Conservation (phyloP, 306 rosid species). For the Trichosanthes truncata region DNA sequence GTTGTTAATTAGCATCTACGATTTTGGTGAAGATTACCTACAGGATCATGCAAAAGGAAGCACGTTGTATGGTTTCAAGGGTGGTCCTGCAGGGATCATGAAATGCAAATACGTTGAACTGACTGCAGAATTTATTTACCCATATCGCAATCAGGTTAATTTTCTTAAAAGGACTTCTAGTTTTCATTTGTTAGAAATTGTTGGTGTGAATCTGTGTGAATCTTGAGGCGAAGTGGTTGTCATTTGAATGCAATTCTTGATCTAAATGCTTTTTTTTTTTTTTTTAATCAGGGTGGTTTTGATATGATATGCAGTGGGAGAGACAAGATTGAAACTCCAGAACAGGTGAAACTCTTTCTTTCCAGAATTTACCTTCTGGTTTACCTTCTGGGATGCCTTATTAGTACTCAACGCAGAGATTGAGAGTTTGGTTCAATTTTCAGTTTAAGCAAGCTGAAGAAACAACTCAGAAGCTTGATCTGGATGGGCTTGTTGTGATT, state of each 20-base stretch:
- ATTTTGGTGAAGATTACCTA: conserved; percentile 56
- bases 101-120: conserved; percentile 78
- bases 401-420: not conserved
- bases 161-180: not conserved
- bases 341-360: conserved; percentile 41
- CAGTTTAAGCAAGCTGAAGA: conserved; percentile 96
- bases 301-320: conserved; percentile 99
- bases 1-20: not conserved
- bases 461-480: conserved; percentile 65
- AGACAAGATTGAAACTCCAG: conserved; percentile 99
- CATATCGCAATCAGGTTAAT: conserved; percentile 81
- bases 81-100: conserved; percentile 99
- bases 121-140: conserved; percentile 56
- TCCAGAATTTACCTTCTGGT: not conserved
- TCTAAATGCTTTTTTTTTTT: not conserved
- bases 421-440: not conserved
- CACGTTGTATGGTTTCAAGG: conserved; percentile 78
- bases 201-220: not conserved
- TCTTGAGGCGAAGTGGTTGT: not conserved
- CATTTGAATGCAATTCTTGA: not conserved
- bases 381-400: too few species aligned
- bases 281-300: conserved; percentile 72
- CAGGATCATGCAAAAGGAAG: conserved; percentile 69
- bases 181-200: not conserved
- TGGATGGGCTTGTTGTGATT: conserved; percentile 96